Evolutionary conservation across 2,329 filamentous ascomycete genomes (phyloP), one percentile per base, ranked within the genome.

Genomic region (Paecilomyces sp.): DNA sequence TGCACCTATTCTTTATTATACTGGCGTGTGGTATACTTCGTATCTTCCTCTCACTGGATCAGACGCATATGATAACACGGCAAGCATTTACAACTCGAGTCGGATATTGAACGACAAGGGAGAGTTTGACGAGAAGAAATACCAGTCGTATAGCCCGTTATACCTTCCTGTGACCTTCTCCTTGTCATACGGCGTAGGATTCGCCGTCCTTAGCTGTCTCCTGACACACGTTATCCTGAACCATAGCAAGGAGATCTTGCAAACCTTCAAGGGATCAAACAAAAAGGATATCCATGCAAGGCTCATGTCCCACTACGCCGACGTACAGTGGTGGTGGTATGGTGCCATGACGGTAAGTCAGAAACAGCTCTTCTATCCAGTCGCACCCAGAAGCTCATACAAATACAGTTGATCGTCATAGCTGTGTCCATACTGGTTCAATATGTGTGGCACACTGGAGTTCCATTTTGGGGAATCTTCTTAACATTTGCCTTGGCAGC

Each of bases 61-160:
- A 15, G 65, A 69, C 25, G 68, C 67, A 3, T 70, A 70, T 50
- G 71, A 68, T 54, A 70, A 70, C 30, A 85, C 78, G 85, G 83
- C 24, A 8, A 67, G 72, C 2, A 62, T 75, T 28, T 88, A 88
- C 75, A 81, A 87, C 59, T 82, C 85, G 8, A 77, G 78, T 3
- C 77, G 76, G 24, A 85, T 88, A 57, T 73, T 88, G 3, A 81
- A 81, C 59, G 68, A 73, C 12, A 76, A 83, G 63, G 74, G 80
- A 33, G 57, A 57, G 13, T 82, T 88, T 61, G 82, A 87, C 69
- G 79, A 81, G 66, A 79, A 76, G 0, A 81, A 81, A 33, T 88
- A 88, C 70, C 74, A 80, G 63, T 76, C 75, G 28, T 88, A 88
- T 70, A 87, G 85, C 24, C 85, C 85, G 0, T 74, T 87, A 0